Evolutionary conservation across 495 filamentous ascomycete species (phyloP).

Genomic region (Aspergillus saccharolyticus): DNA sequence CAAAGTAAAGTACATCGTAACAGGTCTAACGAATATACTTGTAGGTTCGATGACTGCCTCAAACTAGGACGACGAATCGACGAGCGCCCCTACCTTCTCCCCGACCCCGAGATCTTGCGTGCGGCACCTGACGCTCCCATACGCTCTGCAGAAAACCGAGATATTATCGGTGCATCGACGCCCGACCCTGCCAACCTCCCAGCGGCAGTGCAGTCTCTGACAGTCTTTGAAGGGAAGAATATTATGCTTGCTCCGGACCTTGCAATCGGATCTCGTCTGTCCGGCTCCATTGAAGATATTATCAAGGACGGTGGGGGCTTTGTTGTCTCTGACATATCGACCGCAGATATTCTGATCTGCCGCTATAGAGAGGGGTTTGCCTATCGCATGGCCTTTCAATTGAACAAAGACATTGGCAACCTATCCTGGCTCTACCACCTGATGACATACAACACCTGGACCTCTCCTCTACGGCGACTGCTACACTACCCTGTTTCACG

Average conservation of each 20-base stretch:
- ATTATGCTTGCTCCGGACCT: slow-evolving; percentile 64
- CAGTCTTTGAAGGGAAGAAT: slow-evolving; percentile 50
- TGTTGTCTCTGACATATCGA: slow-evolving; percentile 59
- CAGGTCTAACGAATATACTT: neutral
- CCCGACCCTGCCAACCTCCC: slow-evolving; percentile 55
- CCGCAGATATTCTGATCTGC: slow-evolving; percentile 78
- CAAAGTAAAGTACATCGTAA: neutral
- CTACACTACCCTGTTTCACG: slow-evolving; percentile 85
- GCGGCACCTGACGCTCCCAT: slow-evolving; percentile 50
- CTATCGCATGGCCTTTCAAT: slow-evolving; percentile 69
- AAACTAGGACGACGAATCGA: slow-evolving; percentile 83
- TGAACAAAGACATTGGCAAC: slow-evolving; percentile 80
- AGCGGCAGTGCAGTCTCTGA: slow-evolving; percentile 34
- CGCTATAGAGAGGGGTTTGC: slow-evolving; percentile 77
- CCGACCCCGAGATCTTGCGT: slow-evolving; percentile 73
- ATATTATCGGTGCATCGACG: slow-evolving; percentile 70
- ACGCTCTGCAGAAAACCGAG: slow-evolving; percentile 47
- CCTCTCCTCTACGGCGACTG: slow-evolving; percentile 69
- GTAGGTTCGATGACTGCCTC: slow-evolving; percentile 93
- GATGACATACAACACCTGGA: slow-evolving; percentile 84
- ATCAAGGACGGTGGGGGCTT: slow-evolving; percentile 64
- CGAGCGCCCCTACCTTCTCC: slow-evolving; percentile 80
- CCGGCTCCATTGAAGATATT: slow-evolving; percentile 61
- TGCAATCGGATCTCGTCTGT: slow-evolving; percentile 58
- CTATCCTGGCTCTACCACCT: slow-evolving; percentile 90